Conservation (phyloP, 176 grass and related monocot genomes). For the Musa beccarii region DNA sequence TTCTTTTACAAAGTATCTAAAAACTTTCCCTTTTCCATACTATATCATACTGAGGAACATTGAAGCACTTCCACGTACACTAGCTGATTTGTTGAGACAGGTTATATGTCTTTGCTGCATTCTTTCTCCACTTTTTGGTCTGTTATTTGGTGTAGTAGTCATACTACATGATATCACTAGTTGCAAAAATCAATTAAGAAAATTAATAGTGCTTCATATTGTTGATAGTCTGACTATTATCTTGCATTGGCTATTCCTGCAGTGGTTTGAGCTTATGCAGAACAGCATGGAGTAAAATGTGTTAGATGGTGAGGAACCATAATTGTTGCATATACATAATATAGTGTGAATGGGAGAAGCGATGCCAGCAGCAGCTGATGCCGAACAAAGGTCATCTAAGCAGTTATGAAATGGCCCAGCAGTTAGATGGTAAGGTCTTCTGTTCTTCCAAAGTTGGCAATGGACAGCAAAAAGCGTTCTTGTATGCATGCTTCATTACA, state of each 20-base stretch:
- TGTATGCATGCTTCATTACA: too few relatives aligned
- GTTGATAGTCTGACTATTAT: not conserved
- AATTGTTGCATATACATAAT: too few relatives aligned
- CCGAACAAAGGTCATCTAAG: too few relatives aligned
- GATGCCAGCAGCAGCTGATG: too few relatives aligned
- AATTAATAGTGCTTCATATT: not conserved
- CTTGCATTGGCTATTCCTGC: constrained; percentile 26
- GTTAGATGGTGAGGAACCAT: too few relatives aligned
- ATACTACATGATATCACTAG: too few relatives aligned
- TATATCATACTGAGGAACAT: constrained; percentile 75
- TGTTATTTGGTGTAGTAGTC: not conserved
- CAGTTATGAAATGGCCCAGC: too few relatives aligned
- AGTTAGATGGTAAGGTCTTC: too few relatives aligned
- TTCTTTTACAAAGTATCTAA: constrained; percentile 46
- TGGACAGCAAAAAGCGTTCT: too few relatives aligned
- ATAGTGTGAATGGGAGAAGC: too few relatives aligned
- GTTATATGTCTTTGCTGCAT: constrained; percentile 17
- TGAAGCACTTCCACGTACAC: constrained; percentile 73
- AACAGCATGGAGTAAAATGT: constrained; percentile 30
- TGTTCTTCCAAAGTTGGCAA: too few relatives aligned
- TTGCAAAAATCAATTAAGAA: too few relatives aligned
- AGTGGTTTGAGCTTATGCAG: constrained; percentile 98
- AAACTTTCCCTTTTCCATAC: constrained; percentile 85
- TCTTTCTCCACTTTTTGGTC: not conserved
- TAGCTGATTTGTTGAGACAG: constrained; percentile 92